Evolutionary conservation across 2,329 filamentous ascomycete genomes (phyloP), one percentile per base, ranked within the genome.

Genomic region (Neurospora crassa): DNA sequence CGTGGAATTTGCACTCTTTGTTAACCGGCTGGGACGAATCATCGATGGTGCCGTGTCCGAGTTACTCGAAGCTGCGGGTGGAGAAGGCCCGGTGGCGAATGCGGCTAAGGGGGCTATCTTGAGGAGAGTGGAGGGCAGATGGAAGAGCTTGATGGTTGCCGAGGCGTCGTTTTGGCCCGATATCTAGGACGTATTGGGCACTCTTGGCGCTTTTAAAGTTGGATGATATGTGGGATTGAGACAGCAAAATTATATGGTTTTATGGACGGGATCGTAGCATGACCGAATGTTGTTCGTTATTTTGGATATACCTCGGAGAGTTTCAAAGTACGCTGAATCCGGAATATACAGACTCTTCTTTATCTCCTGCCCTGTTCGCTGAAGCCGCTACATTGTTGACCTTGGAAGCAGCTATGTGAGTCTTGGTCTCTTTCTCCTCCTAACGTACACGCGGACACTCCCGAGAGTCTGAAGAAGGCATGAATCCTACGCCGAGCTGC

Each of bases 121-220:
- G 40, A 77, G 79, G 69, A 77, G 83, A 45, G 82, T 82, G 1
- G 76, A 83, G 75, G 81, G 78, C 69, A 81, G 84, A 72, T 87
- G 84, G 81, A 80, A 76, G 71, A 82, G 84, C 71, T 83, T 90
- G 42, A 76, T 91, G 73, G 82, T 83, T 71, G 82, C 89, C 10
- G 89, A 91, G 79, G 82, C 84, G 75, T 79, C 80, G 1, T 91
- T 90, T 77, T 90, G 88, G 88, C 88, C 88, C 0, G 76, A 75
- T 20, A 74, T 82, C 34, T 63, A 63, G 29, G 53, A 16, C 7
- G 16, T 18, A 24, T 10, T 18, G 47, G 47, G 24, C 24, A 34
- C 24, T 34, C 24, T 34, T 16, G 1, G 7, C 14, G 7, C 53
- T 63, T n/a, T 29, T 6, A 16, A 29, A 16, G 20, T 8, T 24